Base-by-base conservation (phyloP, 2,329 filamentous ascomycete species). In the Plectosphaerella cucumerina region DNA sequence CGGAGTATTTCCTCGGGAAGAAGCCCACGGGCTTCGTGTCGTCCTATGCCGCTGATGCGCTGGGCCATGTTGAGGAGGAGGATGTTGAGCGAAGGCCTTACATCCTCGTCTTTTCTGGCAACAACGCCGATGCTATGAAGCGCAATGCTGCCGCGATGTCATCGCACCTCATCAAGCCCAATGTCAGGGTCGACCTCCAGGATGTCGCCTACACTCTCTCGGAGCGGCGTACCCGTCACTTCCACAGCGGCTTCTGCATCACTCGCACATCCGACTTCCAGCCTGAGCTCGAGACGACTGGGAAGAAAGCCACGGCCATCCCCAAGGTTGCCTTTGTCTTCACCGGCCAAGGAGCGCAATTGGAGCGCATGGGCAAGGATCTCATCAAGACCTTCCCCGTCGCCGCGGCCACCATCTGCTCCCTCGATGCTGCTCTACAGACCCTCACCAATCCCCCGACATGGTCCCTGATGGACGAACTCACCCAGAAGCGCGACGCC, bases 321-420 rank as follows among this genome's bases (percentile, higher is more conserved):
- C 26, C 53, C 0, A 23, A 31, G 0, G 2, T 50, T 4, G 47
- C 34, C 1, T 52, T 47, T 4, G 59, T 71, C 21, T 76, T 75
- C 58, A 75, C 71, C 0, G 73, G 73, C 5, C 73, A 76, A 50
- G 73, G 73, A 2, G 71, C 72, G 0, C 73, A 76, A 46, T 76
- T 72, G 68, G 59, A 64, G 3, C 62, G 60, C 0, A 75, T 75
- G 72, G 71, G 67, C 4, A 60, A 60, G 5, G 60, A 58, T 1
- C 42, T 53, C 8, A n/a, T 53, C 1, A 15, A 5, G 9, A 23
- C 17, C 8, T 49, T 51, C 12, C 44, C 52, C 4, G 8, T 51
- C 6, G 46, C 46, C 11, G 22, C 14, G 11, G 22, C 26, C 2
- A 49, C 59, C 6, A 18, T 62, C 1, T 22, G 58, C 37, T 14